Percentiles rank a stretch among this genome's conserved stretches.
Evolutionary conservation across 2,329 filamentous ascomycete species (phyloP).

Genomic region (Aureobasidium musti): DNA sequence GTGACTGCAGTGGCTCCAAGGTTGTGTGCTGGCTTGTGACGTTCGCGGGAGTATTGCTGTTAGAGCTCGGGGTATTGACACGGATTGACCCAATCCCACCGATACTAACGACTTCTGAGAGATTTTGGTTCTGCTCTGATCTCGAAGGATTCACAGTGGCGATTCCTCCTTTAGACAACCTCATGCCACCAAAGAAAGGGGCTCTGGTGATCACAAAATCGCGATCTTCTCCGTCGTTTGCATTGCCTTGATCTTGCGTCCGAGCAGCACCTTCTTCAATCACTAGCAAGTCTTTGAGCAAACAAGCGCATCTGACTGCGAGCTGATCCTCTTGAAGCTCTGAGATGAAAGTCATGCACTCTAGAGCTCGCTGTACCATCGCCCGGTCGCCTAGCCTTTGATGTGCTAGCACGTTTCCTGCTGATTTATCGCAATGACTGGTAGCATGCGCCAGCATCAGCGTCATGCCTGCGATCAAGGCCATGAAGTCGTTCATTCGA

Average conservation of each 20-base stretch:
- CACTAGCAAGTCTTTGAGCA: neutral
- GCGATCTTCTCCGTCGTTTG: neutral
- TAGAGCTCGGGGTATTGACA: neutral
- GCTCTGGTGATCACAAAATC: neutral
- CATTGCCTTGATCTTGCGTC: neutral
- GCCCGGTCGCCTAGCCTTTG: neutral
- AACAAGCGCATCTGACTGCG: neutral
- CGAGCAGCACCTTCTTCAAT: conserved; percentile 1
- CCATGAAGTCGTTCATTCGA: conserved; percentile 10
- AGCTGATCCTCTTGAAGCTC: neutral
- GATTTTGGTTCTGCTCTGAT: neutral
- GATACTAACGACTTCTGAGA: neutral
- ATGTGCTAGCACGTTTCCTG: neutral
- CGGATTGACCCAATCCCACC: neutral
- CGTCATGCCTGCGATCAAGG: neutral
- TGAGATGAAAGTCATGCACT: neutral
- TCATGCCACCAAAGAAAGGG: neutral
- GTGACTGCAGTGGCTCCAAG: neutral
- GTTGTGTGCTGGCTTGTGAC: neutral
- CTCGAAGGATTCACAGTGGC: neutral
- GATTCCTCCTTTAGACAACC: neutral
- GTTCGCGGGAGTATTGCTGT: neutral
- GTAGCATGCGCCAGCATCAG: conserved; percentile 2
- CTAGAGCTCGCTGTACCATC: neutral
- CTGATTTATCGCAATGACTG: neutral